These are phyloP conservation scores for Penicillium sp. DNA, from an alignment of 2,329 filamentous ascomycete species.

Conservation along the genomic window DNA sequence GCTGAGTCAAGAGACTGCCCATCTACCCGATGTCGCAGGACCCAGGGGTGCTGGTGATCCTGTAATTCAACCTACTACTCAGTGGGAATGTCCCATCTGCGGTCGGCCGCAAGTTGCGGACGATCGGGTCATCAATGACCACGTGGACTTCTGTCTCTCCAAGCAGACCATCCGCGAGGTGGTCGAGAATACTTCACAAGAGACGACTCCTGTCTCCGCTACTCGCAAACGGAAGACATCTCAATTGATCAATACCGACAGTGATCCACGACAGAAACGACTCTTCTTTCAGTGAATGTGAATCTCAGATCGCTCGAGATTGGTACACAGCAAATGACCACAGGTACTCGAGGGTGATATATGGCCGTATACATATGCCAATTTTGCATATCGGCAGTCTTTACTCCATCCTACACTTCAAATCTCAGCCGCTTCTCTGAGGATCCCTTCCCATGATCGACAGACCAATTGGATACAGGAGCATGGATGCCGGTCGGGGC, in stretches of 20 bases:
- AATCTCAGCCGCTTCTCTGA: not conserved
- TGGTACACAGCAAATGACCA: not conserved
- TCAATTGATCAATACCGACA: slow-evolving; percentile 8
- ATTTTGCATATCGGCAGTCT: not conserved
- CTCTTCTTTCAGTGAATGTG: slow-evolving; percentile 31
- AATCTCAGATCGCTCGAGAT: not conserved
- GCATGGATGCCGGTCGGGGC: slow-evolving; percentile 10
- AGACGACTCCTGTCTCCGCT: slow-evolving; percentile 6
- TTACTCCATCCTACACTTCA: not conserved
- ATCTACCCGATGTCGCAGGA: slow-evolving; percentile 5
- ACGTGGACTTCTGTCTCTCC: slow-evolving; percentile 89
- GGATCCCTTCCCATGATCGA: slow-evolving; percentile 4
- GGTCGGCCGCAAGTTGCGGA: slow-evolving; percentile 66
- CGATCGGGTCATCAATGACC: slow-evolving; percentile 76
- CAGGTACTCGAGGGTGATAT: not conserved
- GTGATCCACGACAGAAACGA: slow-evolving; percentile 32
- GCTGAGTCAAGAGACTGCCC: slow-evolving; percentile 53
- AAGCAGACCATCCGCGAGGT: slow-evolving; percentile 78
- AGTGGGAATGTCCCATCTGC: slow-evolving; percentile 89
- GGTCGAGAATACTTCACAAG: slow-evolving; percentile 52
- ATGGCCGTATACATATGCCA: not conserved
- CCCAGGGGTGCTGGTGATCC: not conserved
- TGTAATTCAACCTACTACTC: slow-evolving; percentile 43
- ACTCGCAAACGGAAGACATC: slow-evolving; percentile 34
- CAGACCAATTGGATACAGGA: slow-evolving; percentile 19